phyloP scores from a whole-genome alignment of 805 yeast species.

The Blastobotrys attinorum region DNA sequence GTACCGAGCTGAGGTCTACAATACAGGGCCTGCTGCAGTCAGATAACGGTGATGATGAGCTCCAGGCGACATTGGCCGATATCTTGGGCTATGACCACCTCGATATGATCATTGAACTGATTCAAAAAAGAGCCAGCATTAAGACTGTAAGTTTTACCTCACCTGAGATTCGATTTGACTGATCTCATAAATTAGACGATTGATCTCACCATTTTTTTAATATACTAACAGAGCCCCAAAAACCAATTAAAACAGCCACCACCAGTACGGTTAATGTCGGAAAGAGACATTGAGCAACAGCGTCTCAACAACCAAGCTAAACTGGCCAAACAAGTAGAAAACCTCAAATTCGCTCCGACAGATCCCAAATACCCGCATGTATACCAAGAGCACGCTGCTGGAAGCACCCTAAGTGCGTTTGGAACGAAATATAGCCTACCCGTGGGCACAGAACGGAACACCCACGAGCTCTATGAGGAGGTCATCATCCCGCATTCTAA shows the following conservation, averaged over 20 bases:
- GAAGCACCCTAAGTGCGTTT: constrained; percentile 62
- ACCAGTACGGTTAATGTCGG: constrained; percentile 9
- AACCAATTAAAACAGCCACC: constrained; percentile 3
- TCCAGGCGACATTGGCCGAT: constrained; percentile 71
- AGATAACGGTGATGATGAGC: constrained; percentile 41
- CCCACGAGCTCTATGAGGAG: constrained; percentile 57
- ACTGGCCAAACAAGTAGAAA: constrained; percentile 16
- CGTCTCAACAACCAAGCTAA: constrained; percentile 19
- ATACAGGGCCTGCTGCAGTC: constrained; percentile 11
- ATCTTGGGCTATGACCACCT: constrained; percentile 80
- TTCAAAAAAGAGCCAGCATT: constrained; percentile 32
- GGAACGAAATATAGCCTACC: constrained; percentile 82
- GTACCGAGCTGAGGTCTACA: constrained; percentile 2
- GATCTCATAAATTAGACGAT: too few species aligned
- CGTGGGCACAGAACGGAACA: constrained; percentile 52
- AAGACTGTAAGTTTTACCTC: constrained; percentile 18
- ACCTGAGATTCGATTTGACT: constrained; percentile 6
- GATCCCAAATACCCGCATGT: constrained; percentile 75
- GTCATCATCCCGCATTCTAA: constrained; percentile 73
- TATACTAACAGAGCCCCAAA: too few species aligned
- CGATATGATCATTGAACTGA: constrained; percentile 61
- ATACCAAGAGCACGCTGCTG: constrained; percentile 59
- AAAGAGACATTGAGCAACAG: constrained; percentile 17
- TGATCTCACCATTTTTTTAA: too few species aligned
- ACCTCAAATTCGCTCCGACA: constrained; percentile 25